Percentiles rank a stretch among this genome's conserved stretches.
These are phyloP conservation scores for Radiomyces spectabilis DNA, from an alignment of 192 early-diverging fungal genomes.

Conservation along the genomic window DNA sequence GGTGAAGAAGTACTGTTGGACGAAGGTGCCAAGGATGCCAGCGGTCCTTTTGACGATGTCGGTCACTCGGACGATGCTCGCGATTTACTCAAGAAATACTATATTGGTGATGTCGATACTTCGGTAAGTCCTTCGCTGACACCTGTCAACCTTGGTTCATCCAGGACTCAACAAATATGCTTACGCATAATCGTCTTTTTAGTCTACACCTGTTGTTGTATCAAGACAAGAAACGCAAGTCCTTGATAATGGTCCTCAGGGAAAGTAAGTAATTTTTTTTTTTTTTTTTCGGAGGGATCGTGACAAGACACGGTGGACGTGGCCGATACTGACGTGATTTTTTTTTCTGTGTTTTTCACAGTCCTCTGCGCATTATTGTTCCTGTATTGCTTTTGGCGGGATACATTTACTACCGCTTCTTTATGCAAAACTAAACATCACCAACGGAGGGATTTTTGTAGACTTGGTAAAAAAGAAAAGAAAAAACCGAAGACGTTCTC, in stretches of 20 bases:
- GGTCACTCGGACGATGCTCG: slow-evolving; percentile 95
- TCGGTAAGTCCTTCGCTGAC: slow-evolving; percentile 28
- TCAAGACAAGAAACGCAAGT: neutral
- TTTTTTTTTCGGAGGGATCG: too few relatives aligned
- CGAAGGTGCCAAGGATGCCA: slow-evolving; percentile 83
- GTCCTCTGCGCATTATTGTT: slow-evolving; percentile 24
- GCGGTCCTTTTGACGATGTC: slow-evolving; percentile 94
- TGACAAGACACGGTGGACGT: neutral
- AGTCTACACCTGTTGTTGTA: slow-evolving; percentile 20
- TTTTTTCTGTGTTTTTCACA: slow-evolving; percentile 1
- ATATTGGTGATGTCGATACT: slow-evolving; percentile 64
- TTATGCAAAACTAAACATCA: slow-evolving; percentile 2
- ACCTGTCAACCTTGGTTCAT: too few relatives aligned
- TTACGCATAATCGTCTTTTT: slow-evolving; percentile 1
- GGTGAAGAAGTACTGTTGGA: slow-evolving; percentile 96
- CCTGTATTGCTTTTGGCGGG: slow-evolving; percentile 16
- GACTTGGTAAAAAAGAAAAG: too few relatives aligned
- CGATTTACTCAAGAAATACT: slow-evolving; percentile 68
- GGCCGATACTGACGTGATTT: neutral
- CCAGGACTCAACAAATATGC: too few relatives aligned
- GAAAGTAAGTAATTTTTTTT: slow-evolving; percentile 26
- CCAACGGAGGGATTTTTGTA: too few relatives aligned
- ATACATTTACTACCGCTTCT: slow-evolving; percentile 24
- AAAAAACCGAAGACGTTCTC: too few relatives aligned
- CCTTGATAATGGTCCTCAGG: neutral